Evolutionary conservation across 2,329 filamentous ascomycete species (phyloP).

Genomic region (Alternaria sp.): DNA sequence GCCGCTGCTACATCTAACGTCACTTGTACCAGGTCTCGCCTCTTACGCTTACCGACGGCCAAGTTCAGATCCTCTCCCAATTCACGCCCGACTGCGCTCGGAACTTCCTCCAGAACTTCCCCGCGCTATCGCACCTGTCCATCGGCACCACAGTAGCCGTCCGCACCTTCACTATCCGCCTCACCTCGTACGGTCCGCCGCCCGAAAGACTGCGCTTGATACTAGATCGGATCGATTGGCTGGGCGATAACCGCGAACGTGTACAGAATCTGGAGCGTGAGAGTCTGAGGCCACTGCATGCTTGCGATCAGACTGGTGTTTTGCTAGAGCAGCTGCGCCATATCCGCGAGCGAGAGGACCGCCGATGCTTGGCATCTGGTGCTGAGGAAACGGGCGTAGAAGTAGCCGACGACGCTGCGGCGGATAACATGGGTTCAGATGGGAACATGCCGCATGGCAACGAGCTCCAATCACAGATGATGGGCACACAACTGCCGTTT

Average conservation of each 20-base stretch:
- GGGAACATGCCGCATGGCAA: neutral
- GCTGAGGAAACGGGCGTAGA: constrained; percentile 6
- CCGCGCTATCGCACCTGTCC: neutral
- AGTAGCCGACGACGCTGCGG: constrained; percentile 15
- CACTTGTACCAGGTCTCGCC: constrained; percentile 15
- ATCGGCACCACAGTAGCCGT: constrained; percentile 21
- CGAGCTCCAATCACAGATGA: constrained; percentile 21
- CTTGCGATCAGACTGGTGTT: constrained; percentile 4
- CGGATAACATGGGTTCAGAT: neutral
- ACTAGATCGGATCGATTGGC: constrained; percentile 26
- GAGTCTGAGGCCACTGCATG: constrained; percentile 7
- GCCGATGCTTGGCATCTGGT: constrained; percentile 19
- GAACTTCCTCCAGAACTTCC: constrained; percentile 12
- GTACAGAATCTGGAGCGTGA: neutral
- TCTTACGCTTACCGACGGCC: constrained; percentile 39
- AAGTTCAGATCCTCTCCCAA: constrained; percentile 21
- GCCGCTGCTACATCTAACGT: constrained; percentile 1
- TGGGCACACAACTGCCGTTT: constrained; percentile 29
- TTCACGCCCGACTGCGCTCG: constrained; percentile 17
- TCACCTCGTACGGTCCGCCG: constrained; percentile 37
- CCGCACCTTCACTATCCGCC: constrained; percentile 30
- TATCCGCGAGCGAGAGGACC: constrained; percentile 21
- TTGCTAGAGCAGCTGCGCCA: constrained; percentile 16
- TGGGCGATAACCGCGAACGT: neutral
- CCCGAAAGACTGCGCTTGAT: constrained; percentile 26